phyloP scores from a whole-genome alignment of 805 yeast species.

The Dipodascus geniculatus region DNA sequence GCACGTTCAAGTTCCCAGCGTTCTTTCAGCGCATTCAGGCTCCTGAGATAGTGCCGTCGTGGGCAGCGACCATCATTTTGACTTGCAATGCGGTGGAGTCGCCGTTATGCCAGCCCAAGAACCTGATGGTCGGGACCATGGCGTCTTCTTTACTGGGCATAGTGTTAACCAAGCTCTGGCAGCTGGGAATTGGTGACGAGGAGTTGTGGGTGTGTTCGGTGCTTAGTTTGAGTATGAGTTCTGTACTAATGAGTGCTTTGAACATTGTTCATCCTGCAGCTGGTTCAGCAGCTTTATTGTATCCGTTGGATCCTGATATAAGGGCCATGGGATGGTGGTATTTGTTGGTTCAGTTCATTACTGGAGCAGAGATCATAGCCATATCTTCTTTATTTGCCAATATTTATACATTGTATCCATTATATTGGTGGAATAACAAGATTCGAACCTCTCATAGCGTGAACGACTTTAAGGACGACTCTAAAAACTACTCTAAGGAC shows the following conservation, averaged over 20 bases:
- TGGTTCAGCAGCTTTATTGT: background rate
- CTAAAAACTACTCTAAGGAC: too few species aligned
- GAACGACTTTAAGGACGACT: too few species aligned
- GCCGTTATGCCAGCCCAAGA: background rate
- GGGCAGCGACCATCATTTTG: background rate
- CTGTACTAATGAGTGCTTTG: background rate
- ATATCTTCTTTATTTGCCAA: background rate
- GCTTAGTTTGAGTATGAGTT: background rate
- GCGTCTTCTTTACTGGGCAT: background rate
- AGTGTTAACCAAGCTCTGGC: background rate
- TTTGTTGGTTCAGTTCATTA: background rate
- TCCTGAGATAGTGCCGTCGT: background rate
- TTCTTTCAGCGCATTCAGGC: background rate
- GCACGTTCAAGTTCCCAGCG: background rate
- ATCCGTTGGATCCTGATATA: background rate
- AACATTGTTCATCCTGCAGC: conserved; percentile 1
- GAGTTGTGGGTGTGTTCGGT: background rate
- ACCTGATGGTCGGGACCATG: background rate
- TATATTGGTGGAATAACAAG: background rate
- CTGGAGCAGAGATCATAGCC: background rate
- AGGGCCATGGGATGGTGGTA: background rate
- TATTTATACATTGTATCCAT: background rate
- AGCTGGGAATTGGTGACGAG: background rate
- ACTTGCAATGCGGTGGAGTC: background rate
- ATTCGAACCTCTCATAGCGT: too few species aligned